These are phyloP conservation scores for Cyberlindnera subsufficiens DNA, from an alignment of 805 yeast species.

Conservation along the genomic window DNA sequence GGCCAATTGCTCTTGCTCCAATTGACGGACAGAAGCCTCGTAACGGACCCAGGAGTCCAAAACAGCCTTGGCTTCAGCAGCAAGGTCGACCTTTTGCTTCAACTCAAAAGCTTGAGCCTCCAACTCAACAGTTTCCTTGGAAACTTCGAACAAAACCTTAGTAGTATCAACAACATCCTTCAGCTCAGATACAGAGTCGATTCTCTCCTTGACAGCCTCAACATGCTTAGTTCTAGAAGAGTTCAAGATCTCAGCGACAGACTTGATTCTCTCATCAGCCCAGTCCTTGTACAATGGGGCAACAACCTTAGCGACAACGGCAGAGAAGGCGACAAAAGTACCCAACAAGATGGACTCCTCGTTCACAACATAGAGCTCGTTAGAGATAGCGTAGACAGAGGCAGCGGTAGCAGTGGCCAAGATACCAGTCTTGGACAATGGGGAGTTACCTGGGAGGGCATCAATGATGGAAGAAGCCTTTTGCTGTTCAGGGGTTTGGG, in stretches of 20 bases:
- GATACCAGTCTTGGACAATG: constrained; percentile 88
- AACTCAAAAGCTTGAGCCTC: constrained; percentile 93
- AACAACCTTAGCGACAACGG: constrained; percentile 73
- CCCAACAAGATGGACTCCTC: constrained; percentile 86
- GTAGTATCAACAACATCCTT: constrained; percentile 91
- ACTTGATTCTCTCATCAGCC: constrained; percentile 82
- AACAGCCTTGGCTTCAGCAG: constrained; percentile 87
- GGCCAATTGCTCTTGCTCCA: constrained; percentile 90
- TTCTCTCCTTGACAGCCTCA: constrained; percentile 88
- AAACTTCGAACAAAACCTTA: constrained; percentile 84
- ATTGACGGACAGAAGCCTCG: constrained; percentile 93
- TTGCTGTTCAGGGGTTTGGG: constrained; percentile 73
- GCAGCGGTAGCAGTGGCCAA: constrained; percentile 95
- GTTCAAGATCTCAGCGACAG: constrained; percentile 76
- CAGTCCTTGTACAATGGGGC: constrained; percentile 94
- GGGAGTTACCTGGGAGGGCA: constrained; percentile 88
- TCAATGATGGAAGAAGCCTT: constrained; percentile 87
- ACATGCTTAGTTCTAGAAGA: constrained; percentile 88
- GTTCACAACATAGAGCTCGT: constrained; percentile 87
- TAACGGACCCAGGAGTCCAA: constrained; percentile 99
- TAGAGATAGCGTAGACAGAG: constrained; percentile 87
- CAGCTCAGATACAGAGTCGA: constrained; percentile 79
- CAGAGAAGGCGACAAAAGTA: constrained; percentile 74
- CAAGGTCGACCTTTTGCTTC: constrained; percentile 84
- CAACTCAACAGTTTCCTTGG: constrained; percentile 93